Percentiles rank a stretch among this genome's conserved stretches.
These are phyloP conservation scores for Thuja plicata DNA, from an alignment of 83 land plant genomes.

Conservation along the genomic window DNA sequence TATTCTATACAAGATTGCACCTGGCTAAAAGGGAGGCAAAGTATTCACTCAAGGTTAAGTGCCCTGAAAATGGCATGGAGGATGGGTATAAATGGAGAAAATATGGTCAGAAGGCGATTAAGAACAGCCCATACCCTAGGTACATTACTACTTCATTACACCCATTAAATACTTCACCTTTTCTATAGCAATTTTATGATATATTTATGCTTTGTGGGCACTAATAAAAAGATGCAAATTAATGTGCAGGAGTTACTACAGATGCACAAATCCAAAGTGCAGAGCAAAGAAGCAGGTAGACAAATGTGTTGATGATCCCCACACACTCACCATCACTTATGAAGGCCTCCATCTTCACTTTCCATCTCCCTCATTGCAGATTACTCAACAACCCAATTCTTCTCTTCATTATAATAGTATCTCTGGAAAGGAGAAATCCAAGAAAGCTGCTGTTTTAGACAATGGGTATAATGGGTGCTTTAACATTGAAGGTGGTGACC, in stretches of 20 bases:
- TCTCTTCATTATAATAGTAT: neutral
- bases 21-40: neutral
- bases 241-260: constrained; percentile 65
- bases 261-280: constrained; percentile 75
- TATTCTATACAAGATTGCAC: neutral
- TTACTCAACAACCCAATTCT: neutral
- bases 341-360: constrained; percentile 79
- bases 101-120: constrained; percentile 8
- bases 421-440: neutral
- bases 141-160: neutral
- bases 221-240: no score
- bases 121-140: constrained; percentile 11
- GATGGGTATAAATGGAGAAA: constrained; percentile 12
- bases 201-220: no score
- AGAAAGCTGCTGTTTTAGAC: neutral
- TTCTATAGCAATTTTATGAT: no score
- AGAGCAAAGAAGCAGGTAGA: constrained; percentile 79
- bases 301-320: constrained; percentile 57
- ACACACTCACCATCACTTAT: constrained; percentile 55
- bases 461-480: no score
- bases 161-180: no score
- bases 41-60: constrained; percentile 5
- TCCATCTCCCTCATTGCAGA: constrained; percentile 33
- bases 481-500: neutral
- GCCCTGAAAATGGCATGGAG: neutral